Evolutionary conservation across 176 grass and related monocot species (phyloP).

Genomic region (Rhynchospora pubera): DNA sequence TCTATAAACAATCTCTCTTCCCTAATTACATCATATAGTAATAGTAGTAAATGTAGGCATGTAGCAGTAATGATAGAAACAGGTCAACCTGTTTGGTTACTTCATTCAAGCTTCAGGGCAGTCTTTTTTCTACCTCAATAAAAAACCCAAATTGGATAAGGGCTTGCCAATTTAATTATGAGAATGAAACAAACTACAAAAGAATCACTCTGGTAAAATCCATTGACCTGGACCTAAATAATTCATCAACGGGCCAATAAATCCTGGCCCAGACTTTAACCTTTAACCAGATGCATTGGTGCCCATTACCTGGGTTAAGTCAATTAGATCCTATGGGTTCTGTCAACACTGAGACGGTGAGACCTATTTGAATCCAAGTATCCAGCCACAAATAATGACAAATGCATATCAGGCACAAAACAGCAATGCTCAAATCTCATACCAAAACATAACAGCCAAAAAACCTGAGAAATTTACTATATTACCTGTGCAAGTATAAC

Average conservation of each 20-base stretch:
- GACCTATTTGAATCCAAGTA: neutral
- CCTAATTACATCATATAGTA: neutral
- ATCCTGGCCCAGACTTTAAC: neutral
- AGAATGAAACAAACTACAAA: neutral
- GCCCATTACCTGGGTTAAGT: neutral
- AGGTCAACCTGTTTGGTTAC: neutral
- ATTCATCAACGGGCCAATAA: neutral
- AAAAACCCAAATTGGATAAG: neutral
- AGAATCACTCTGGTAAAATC: neutral
- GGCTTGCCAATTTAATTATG: neutral
- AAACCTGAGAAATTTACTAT: neutral
- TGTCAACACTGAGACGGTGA: neutral
- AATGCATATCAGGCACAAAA: neutral
- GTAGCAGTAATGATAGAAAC: neutral
- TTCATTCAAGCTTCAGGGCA: too few relatives aligned
- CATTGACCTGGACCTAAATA: neutral
- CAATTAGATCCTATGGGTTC: neutral
- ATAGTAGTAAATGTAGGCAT: neutral
- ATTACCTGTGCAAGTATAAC: constrained; percentile 77
- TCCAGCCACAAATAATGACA: neutral
- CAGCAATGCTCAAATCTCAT: neutral
- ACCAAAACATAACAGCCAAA: neutral
- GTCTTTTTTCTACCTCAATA: neutral
- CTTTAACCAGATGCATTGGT: neutral
- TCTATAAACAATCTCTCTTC: neutral